Conservation (phyloP, 352 stramenopile genomes). For the Phytopythium chamaehyphon region DNA sequence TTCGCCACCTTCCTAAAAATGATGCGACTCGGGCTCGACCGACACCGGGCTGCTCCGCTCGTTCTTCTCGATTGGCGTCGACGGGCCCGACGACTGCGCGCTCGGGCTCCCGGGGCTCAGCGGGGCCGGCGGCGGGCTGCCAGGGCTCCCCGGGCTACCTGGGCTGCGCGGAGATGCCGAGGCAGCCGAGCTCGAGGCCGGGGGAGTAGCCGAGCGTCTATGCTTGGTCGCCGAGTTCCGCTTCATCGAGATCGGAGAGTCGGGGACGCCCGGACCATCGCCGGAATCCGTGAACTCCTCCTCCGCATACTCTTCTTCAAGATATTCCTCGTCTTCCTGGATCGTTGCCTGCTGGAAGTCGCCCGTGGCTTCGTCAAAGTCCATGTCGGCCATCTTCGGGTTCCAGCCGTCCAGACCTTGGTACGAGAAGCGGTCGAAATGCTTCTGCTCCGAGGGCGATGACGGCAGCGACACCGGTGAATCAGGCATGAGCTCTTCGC, state of each 20-base stretch:
- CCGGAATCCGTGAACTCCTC: slow-evolving; percentile 17
- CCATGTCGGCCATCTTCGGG: slow-evolving; percentile 59
- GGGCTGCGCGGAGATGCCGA: slow-evolving; percentile 34
- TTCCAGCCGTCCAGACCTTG: slow-evolving; percentile 57
- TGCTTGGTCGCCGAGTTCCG: slow-evolving; percentile 24
- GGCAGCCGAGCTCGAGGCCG: slow-evolving; percentile 28
- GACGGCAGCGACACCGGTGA: slow-evolving; percentile 61
- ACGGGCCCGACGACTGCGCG: slow-evolving; percentile 7
- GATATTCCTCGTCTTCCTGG: slow-evolving; percentile 55
- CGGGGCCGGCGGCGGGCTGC: slow-evolving; percentile 22
- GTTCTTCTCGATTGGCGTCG: slow-evolving; percentile 14
- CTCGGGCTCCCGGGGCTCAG: slow-evolving; percentile 21
- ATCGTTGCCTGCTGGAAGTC: slow-evolving; percentile 56
- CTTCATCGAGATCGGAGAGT: slow-evolving; percentile 33
- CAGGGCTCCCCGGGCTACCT: slow-evolving; percentile 17
- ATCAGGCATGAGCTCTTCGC: slow-evolving; percentile 70
- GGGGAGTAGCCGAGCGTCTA: slow-evolving; percentile 19
- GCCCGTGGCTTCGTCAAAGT: slow-evolving; percentile 52
- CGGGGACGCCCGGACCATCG: slow-evolving; percentile 19
- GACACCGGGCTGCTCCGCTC: not conserved
- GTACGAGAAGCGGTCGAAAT: slow-evolving; percentile 77
- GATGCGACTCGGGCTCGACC: slow-evolving; percentile 26
- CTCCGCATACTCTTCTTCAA: slow-evolving; percentile 19
- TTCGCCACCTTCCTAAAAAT: slow-evolving; percentile 20
- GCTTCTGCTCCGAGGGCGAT: slow-evolving; percentile 59